Conservation (phyloP, 1,284 basidiomycete species). For the Cutaneotrichosporon dermatis region DNA sequence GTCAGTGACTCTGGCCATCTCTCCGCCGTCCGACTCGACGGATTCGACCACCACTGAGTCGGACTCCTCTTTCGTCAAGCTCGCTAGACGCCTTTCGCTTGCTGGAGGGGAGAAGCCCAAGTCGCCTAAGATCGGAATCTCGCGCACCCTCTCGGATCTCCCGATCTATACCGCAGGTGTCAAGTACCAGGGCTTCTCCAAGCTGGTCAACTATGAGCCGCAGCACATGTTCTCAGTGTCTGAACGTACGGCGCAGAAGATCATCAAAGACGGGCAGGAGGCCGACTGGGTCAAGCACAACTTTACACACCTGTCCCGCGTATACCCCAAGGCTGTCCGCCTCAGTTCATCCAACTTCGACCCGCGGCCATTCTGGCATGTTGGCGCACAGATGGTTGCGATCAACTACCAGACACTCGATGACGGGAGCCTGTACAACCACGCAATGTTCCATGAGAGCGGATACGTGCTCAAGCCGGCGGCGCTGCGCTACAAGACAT, state of each 20-base stretch:
- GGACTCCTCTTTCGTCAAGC: slow-evolving; percentile 36
- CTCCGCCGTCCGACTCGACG: slow-evolving; percentile 8
- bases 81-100: slow-evolving; percentile 34
- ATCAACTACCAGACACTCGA: slow-evolving; percentile 97
- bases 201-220: slow-evolving; percentile 77
- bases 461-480: slow-evolving; percentile 90
- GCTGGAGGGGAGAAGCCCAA: slow-evolving; percentile 1
- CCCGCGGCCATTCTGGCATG: slow-evolving; percentile 84
- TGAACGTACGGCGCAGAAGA: slow-evolving; percentile 65
- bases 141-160: slow-evolving; percentile 65
- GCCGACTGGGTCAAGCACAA: slow-evolving; percentile 84
- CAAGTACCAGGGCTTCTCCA: slow-evolving; percentile 87
- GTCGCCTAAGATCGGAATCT: slow-evolving; percentile 55
- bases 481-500: slow-evolving; percentile 64
- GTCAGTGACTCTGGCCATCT: not conserved
- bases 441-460: slow-evolving; percentile 84
- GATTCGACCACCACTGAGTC: slow-evolving; percentile 44
- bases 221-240: slow-evolving; percentile 92
- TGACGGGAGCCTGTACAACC: slow-evolving; percentile 62
- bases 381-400: slow-evolving; percentile 89
- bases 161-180: slow-evolving; percentile 95
- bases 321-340: slow-evolving; percentile 82
- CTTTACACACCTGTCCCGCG: slow-evolving; percentile 74
- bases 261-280: slow-evolving; percentile 52
- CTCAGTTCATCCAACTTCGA: slow-evolving; percentile 84